These are phyloP conservation scores for Paralagenidium karlingii DNA, from an alignment of 352 stramenopile species.

Conservation along the genomic window DNA sequence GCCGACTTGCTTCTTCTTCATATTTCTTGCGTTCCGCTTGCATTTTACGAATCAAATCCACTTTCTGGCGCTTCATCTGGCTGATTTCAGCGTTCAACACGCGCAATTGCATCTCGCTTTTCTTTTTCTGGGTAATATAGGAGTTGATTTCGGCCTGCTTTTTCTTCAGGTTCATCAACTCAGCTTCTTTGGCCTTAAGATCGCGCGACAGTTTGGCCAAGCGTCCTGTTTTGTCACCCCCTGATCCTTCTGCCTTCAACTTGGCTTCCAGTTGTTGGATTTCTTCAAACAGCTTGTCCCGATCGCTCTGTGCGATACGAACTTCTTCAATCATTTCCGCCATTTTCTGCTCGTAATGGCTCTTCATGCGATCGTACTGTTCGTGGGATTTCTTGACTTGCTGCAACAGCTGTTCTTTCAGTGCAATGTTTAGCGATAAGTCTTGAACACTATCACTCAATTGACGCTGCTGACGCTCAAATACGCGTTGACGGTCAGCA, in stretches of 20 bases:
- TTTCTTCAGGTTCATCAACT: constrained; percentile 54
- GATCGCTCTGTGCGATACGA: constrained; percentile 36
- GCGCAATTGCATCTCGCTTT: constrained; percentile 76
- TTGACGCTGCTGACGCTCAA: constrained; percentile 65
- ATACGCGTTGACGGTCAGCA: constrained; percentile 65
- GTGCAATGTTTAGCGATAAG: constrained; percentile 67
- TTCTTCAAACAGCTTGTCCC: constrained; percentile 62
- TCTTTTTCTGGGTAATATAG: constrained; percentile 77
- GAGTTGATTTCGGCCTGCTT: constrained; percentile 77
- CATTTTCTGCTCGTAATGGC: constrained; percentile 77
- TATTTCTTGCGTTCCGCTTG: constrained; percentile 73
- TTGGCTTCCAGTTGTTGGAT: constrained; percentile 62
- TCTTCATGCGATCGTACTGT: constrained; percentile 76
- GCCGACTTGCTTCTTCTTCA: constrained; percentile 67
- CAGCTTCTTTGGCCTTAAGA: constrained; percentile 66
- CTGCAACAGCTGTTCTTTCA: constrained; percentile 77
- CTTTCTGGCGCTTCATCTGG: constrained; percentile 83
- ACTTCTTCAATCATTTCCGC: constrained; percentile 70
- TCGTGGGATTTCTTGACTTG: constrained; percentile 67
- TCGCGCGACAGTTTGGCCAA: constrained; percentile 58
- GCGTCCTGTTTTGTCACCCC: constrained; percentile 27
- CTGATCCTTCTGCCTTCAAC: constrained; percentile 37
- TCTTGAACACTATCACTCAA: constrained; percentile 71
- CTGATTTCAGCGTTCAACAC: constrained; percentile 69
- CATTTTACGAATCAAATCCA: constrained; percentile 84